A percentile compares a stretch with the other conserved stretches of the same genome.
Evolutionary conservation across 2,329 filamentous ascomycete species (phyloP).

Genomic region (Ophiocordyceps polyrhachis-furcata): DNA sequence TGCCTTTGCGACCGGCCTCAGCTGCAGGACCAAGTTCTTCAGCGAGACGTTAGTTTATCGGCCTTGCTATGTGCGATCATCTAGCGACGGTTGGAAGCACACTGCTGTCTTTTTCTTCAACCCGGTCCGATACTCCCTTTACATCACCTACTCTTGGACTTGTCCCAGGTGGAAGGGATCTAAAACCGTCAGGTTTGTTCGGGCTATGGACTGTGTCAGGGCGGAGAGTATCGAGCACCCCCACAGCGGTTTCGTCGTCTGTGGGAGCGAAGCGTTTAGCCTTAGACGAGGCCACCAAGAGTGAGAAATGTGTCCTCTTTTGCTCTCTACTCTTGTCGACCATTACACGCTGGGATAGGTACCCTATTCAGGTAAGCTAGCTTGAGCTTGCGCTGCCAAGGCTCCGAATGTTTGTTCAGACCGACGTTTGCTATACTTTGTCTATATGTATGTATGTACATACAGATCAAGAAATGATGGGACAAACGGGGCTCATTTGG

Average conservation of each 20-base stretch:
- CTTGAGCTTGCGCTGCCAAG: no score
- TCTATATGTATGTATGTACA: no score
- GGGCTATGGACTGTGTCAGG: not conserved
- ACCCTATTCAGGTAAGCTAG: no score
- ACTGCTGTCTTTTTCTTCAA: not conserved
- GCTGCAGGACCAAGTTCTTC: not conserved
- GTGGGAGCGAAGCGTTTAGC: not conserved
- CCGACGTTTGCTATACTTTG: no score
- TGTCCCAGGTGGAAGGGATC: not conserved
- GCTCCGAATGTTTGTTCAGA: no score
- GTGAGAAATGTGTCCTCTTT: not conserved
- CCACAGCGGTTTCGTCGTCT: not conserved
- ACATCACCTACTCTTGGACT: not conserved
- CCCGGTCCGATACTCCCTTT: not conserved
- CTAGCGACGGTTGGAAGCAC: not conserved
- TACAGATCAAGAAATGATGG: no score
- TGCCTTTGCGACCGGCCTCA: not conserved
- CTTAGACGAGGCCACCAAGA: not conserved
- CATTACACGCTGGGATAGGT: no score
- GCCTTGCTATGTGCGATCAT: not conserved
- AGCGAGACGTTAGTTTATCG: not conserved
- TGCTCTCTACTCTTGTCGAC: no score
- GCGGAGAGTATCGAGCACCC: not conserved
- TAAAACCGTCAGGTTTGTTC: not conserved
- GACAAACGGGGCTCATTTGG: no score